Base-by-base conservation (phyloP, 2,329 filamentous ascomycete genomes). In the Pestalotiopsis fici region DNA sequence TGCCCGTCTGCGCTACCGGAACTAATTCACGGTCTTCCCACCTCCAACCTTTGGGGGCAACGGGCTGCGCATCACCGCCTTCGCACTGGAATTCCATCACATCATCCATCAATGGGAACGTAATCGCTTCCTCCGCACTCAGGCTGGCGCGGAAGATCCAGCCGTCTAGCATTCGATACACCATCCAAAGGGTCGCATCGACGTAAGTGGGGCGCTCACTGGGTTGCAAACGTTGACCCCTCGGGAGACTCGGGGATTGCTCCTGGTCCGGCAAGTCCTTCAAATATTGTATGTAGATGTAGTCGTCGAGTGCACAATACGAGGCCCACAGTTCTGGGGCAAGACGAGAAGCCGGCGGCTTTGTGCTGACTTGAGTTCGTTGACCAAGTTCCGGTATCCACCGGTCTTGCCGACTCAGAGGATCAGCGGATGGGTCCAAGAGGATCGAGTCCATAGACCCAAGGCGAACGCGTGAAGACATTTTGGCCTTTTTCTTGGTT, bases 391-490 rank as follows among this genome's bases (percentile, higher is more conserved):
- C 39, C 13, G 61, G 61, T 2, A 64, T 56, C 61, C 61, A 64
- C 23, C 61, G 61, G 25, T 64, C 61, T 28, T 64, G 61, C 6
- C 61, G 61, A 5, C 13, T 39, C 4, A 64, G 27, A 15, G 37
- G 39, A n/a, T 64, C 61, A 15, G 21, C 7, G 4, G 39, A 54
- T 23, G 43, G 25, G 7, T 64, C 61, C 11, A 35, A n/a, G 13
- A 64, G 61, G 2, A 64, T 23, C 21, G 60, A 64, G 27, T 64
- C 61, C 61, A 64, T 55, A 25, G 31, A 47, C 11, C 61, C 61
- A 15, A 64, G 61, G 25, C 61, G 21, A 25, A 28, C 13, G 37
- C 27, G 39, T 7, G 21, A 27, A 13, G 60, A 2, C 5, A 23
- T 2, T 64, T 64, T 9, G 7, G 25, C 18, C 55, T 54, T 64